These are phyloP conservation scores for Rhododendron williamsianum DNA, from an alignment of 148 eudicot genomes.

Conservation along the genomic window DNA sequence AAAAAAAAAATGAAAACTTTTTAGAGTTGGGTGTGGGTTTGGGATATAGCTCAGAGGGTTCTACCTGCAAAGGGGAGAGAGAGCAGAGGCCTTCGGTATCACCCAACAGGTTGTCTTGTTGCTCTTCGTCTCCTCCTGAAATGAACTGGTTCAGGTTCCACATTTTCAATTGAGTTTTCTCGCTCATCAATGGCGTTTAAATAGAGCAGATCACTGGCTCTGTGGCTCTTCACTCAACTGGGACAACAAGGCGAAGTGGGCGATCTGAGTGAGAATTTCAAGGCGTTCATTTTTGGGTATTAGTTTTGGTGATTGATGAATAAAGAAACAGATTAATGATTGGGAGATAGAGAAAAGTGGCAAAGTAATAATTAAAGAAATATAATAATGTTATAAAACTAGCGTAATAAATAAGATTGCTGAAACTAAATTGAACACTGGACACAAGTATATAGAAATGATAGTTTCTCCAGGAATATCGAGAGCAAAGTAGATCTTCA, in stretches of 20 bases:
- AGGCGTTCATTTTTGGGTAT: not conserved
- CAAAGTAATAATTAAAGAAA: no score
- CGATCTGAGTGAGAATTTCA: not conserved
- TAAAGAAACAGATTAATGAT: no score
- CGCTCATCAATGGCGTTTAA: not conserved
- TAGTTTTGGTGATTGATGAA: no score
- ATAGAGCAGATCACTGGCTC: not conserved
- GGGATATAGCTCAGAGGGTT: not conserved
- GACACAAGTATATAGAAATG: no score
- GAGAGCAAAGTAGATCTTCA: no score
- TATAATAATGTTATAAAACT: no score
- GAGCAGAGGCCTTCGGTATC: constrained; percentile 17
- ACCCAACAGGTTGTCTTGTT: constrained; percentile 12
- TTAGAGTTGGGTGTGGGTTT: not conserved
- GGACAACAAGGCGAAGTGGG: not conserved
- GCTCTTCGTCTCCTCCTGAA: constrained; percentile 17
- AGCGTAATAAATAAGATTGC: no score
- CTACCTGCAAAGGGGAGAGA: constrained; percentile 18
- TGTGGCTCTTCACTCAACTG: not conserved
- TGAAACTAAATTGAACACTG: no score
- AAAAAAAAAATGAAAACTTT: not conserved
- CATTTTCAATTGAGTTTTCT: constrained; percentile 6
- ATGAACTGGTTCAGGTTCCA: constrained; percentile 13
- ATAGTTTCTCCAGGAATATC: no score
- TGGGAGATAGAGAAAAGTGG: no score